Percentiles rank a stretch among this genome's conserved stretches.
Conservation (phyloP, 2,329 filamentous ascomycete species). For the Rhynchosporium secalis region DNA sequence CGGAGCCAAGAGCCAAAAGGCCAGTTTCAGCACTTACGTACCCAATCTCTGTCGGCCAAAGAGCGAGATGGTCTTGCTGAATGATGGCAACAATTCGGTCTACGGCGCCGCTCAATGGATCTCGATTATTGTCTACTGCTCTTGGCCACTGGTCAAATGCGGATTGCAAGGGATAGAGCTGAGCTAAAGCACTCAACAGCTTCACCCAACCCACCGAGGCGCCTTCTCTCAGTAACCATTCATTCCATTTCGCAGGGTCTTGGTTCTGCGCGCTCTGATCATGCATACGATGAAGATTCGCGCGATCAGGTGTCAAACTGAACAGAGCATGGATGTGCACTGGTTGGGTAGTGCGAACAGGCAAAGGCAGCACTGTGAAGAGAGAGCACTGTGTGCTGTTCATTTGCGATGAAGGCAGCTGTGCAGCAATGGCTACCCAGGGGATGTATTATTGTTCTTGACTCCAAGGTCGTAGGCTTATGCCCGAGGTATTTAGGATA, state of each 20-base stretch:
- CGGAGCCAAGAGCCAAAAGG: slow-evolving; percentile 21
- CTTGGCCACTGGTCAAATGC: slow-evolving; percentile 30
- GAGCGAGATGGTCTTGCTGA: slow-evolving; percentile 18
- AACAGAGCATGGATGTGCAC: slow-evolving; percentile 42
- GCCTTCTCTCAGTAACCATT: slow-evolving; percentile 34
- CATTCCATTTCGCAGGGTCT: slow-evolving; percentile 37
- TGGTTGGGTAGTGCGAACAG: slow-evolving; percentile 39
- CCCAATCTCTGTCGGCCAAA: slow-evolving; percentile 31
- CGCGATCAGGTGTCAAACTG: slow-evolving; percentile 40
- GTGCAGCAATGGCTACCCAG: slow-evolving; percentile 41
- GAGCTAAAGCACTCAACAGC: slow-evolving; percentile 24
- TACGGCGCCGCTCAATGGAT: slow-evolving; percentile 23
- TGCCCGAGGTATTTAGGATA: slow-evolving; percentile 30
- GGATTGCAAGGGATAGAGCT: slow-evolving; percentile 14
- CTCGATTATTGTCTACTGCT: slow-evolving; percentile 11
- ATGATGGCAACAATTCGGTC: slow-evolving; percentile 26
- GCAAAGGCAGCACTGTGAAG: slow-evolving; percentile 40
- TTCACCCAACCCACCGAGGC: slow-evolving; percentile 36
- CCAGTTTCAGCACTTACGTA: slow-evolving; percentile 22
- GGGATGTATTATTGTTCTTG: slow-evolving; percentile 36
- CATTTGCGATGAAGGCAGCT: slow-evolving; percentile 28
- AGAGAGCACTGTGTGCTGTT: slow-evolving; percentile 25
- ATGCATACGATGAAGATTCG: slow-evolving; percentile 33
- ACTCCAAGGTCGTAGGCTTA: slow-evolving; percentile 36
- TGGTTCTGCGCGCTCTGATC: slow-evolving; percentile 32